Conservation (phyloP, 2,329 filamentous ascomycete species). For the Canariomyces notabilis region DNA sequence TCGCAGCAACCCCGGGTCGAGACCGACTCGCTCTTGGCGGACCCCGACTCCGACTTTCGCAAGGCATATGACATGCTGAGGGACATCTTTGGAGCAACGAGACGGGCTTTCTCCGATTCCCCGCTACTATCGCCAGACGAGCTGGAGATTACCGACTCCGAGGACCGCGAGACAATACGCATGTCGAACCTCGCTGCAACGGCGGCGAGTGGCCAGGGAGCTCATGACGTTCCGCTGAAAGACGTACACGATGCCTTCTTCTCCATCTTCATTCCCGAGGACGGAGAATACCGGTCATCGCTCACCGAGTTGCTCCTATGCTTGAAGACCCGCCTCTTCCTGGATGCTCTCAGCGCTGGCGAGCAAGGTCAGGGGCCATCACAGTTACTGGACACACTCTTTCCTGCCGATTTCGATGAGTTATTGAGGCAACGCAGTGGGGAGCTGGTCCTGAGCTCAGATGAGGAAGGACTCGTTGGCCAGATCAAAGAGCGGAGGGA, state of each 20-base stretch:
- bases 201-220: slow-evolving; percentile 37
- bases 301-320: slow-evolving; percentile 41
- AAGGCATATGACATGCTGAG: slow-evolving; percentile 33
- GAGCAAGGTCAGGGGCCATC: slow-evolving; percentile 40
- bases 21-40: slow-evolving; percentile 28
- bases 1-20: slow-evolving; percentile 31
- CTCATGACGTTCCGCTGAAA: slow-evolving; percentile 35
- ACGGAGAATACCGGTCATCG: slow-evolving; percentile 33
- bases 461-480: slow-evolving; percentile 44
- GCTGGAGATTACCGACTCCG: slow-evolving; percentile 35
- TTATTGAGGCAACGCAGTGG: slow-evolving; percentile 35
- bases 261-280: slow-evolving; percentile 37
- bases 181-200: slow-evolving; percentile 47
- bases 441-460: slow-evolving; percentile 49
- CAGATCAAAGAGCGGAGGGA: slow-evolving; percentile 39
- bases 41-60: slow-evolving; percentile 30
- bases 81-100: slow-evolving; percentile 30
- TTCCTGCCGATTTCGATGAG: slow-evolving; percentile 53
- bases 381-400: slow-evolving; percentile 48
- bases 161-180: slow-evolving; percentile 38
- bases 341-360: slow-evolving; percentile 47
- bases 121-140: slow-evolving; percentile 33
- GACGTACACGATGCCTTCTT: slow-evolving; percentile 43
- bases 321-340: slow-evolving; percentile 48
- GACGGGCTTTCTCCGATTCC: slow-evolving; percentile 32